Conservation (phyloP, 306 rosid species). For the Canavalia gladiata region DNA sequence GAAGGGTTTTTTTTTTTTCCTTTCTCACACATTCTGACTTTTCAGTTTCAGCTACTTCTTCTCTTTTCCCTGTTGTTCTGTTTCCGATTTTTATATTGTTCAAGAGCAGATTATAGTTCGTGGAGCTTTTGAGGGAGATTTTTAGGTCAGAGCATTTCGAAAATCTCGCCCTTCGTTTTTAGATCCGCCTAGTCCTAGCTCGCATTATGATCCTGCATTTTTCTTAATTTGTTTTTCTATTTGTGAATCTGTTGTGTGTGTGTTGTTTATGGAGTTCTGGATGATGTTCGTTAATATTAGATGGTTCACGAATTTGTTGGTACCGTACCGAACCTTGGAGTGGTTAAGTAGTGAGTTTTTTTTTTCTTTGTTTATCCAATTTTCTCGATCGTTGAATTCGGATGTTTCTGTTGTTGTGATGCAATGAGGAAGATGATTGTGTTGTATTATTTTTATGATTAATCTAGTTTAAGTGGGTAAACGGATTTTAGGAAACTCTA, state of each 20-base stretch:
- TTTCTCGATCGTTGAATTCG: neutral
- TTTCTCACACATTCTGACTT: neutral
- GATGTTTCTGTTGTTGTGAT: neutral
- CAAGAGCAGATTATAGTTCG: neutral
- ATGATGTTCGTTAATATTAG: neutral
- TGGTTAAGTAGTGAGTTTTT: neutral
- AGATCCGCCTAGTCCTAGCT: conserved; percentile 54
- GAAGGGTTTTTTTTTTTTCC: conserved; percentile 10
- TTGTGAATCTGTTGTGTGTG: conserved; percentile 37
- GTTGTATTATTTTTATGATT: conserved; percentile 15
- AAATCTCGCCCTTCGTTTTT: conserved; percentile 48
- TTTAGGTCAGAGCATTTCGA: conserved; percentile 47
- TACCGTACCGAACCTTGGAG: no score
- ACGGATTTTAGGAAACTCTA: neutral
- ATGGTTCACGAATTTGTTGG: conserved; percentile 16
- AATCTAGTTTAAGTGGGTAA: neutral
- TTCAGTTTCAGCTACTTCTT: conserved; percentile 33
- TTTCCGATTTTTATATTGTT: conserved; percentile 12
- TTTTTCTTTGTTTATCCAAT: neutral
- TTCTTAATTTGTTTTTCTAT: neutral
- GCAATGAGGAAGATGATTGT: neutral
- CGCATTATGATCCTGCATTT: conserved; percentile 1
- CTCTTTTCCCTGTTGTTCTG: neutral
- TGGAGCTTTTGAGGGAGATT: neutral
- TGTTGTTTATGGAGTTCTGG: conserved; percentile 12